phyloP scores from a whole-genome alignment of 805 yeast genomes.

The Teunomyces cretensis region DNA sequence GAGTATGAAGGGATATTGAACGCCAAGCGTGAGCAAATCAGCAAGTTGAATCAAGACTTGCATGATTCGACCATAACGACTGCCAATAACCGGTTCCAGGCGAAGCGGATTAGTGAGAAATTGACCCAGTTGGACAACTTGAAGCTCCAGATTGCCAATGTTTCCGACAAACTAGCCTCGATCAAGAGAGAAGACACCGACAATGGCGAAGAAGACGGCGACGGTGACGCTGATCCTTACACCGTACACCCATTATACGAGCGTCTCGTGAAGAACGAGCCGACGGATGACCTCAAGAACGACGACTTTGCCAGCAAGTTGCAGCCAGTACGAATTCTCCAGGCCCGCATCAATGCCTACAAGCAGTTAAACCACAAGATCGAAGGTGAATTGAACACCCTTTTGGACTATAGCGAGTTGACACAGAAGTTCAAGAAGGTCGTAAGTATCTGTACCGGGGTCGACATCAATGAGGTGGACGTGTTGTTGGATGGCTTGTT shows the following conservation, averaged over 20 bases:
- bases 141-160: slow-evolving; percentile 44
- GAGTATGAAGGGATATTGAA: slow-evolving; percentile 40
- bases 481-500: slow-evolving; percentile 78
- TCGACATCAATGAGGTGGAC: slow-evolving; percentile 78
- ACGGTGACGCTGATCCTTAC: slow-evolving; percentile 93
- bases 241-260: slow-evolving; percentile 61
- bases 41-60: slow-evolving; percentile 32
- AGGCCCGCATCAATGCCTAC: slow-evolving; percentile 83
- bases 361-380: slow-evolving; percentile 63
- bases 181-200: slow-evolving; percentile 26
- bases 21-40: slow-evolving; percentile 35
- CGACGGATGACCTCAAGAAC: slow-evolving; percentile 22
- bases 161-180: slow-evolving; percentile 31
- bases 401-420: slow-evolving; percentile 45
- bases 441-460: slow-evolving; percentile 86
- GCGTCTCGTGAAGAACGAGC: slow-evolving; percentile 37
- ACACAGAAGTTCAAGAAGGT: slow-evolving; percentile 78
- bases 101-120: slow-evolving; percentile 37
- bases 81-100: slow-evolving; percentile 40
- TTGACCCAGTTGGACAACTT: slow-evolving; percentile 48
- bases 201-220: slow-evolving; percentile 59
- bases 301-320: slow-evolving; percentile 31
- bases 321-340: slow-evolving; percentile 51
- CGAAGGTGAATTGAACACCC: slow-evolving; percentile 48
- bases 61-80: slow-evolving; percentile 43